A percentile compares a stretch with the other conserved stretches of the same genome.
Evolutionary conservation across 106 monocot genomes (phyloP).

Genomic region (Dendrobium chrysotoxum): DNA sequence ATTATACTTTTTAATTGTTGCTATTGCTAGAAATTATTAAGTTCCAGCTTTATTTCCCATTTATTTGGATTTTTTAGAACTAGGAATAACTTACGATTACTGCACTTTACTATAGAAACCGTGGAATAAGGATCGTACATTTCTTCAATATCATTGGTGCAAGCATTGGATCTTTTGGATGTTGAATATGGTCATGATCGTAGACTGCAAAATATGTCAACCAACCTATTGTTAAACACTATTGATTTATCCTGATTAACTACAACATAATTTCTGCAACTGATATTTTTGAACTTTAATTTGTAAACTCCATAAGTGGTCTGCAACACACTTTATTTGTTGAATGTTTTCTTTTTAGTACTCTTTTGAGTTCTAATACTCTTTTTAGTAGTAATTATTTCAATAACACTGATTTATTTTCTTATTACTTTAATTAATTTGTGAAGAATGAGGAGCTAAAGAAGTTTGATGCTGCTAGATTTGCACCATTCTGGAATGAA

Average conservation of each 20-base stretch:
- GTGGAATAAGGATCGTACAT: too few species aligned
- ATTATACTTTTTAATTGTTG: too few species aligned
- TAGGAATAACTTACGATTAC: too few species aligned
- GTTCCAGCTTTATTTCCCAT: too few species aligned
- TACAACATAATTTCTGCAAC: neutral
- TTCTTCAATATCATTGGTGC: too few species aligned
- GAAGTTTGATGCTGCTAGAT: constrained; percentile 86
- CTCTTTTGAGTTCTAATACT: neutral
- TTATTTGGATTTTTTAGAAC: too few species aligned
- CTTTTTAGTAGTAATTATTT: neutral
- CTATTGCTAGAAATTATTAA: too few species aligned
- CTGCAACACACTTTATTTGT: neutral
- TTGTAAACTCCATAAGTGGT: neutral
- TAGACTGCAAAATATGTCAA: too few species aligned
- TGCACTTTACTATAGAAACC: too few species aligned
- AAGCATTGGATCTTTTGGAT: too few species aligned
- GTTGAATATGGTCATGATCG: too few species aligned
- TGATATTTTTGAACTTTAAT: neutral
- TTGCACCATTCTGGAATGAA: constrained; percentile 98
- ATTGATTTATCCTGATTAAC: neutral
- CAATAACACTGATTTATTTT: neutral
- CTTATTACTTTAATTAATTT: neutral
- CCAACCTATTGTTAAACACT: too few species aligned
- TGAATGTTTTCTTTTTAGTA: neutral
- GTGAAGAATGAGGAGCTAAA: constrained; percentile 50